Evolutionary conservation across 2,329 filamentous ascomycete species (phyloP), one percentile per base, ranked within the genome.

Genomic region (Zalaria sp.): DNA sequence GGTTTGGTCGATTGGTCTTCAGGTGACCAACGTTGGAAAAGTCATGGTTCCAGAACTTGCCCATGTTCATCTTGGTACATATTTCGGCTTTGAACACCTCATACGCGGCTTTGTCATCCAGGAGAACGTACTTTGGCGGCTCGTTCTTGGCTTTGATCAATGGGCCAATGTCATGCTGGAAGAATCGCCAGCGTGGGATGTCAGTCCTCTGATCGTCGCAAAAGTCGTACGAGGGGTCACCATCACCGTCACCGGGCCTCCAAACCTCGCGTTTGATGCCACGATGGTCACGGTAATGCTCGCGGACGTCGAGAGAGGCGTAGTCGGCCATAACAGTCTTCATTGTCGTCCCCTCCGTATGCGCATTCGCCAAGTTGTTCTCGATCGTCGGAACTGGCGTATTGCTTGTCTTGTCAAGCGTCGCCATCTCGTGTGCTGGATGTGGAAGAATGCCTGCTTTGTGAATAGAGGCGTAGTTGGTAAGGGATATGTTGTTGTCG

Each of bases 91-190:
- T 37, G 11, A 52, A 49, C 5, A 66, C 53, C 3, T 56, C 53
- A 40, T 57, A 57, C 25, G 53, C 58, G 3, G 61, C 57, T 10
- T 47, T 46, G 38, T 67, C 63, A 43, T 67, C 63, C 2, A 66
- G 57, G 32, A 60, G 57, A n/a, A 62, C 57, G 37, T 58, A 58
- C 11, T 50, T 53, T 2, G 62, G 63, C 5, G 60, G 60, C 41
- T 57, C 51, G 9, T 52, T 51, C 5, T 42, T 47, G 7, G 51
- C 50, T 5, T 49, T 51, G 26, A 45, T 46, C 29, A 62, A 51
- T 3, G 48, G 44, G 7, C 53, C 50, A 3, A 58, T 47, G 26
- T 59, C 51, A 4, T 49, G 54, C 41, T 54, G 56, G 47, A 60
- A 65, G 5, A 67, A 37, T 29, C 61, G 63, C 60, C 61, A 65